Conservation (phyloP, 768 basidiomycete species). For the Cantharellus anzutake region DNA sequence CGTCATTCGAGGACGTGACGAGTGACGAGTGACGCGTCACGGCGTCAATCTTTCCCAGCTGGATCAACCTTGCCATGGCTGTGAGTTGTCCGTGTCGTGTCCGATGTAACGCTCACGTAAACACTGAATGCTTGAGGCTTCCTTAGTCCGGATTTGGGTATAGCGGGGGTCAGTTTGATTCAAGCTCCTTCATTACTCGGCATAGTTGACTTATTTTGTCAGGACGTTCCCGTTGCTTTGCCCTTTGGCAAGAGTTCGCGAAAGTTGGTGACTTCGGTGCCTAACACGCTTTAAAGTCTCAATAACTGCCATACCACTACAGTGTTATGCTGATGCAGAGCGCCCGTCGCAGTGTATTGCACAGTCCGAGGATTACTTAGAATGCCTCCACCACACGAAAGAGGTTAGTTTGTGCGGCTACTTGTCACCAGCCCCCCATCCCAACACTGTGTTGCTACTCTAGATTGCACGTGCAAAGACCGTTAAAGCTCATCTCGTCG, state of each 20-base stretch:
- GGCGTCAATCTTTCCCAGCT: too few relatives aligned
- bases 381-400: constrained; percentile 77
- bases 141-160: constrained; percentile 48
- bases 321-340: constrained; percentile 80
- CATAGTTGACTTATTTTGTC: background rate
- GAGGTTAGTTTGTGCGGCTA: constrained; percentile 40
- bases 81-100: too few relatives aligned
- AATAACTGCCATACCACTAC: background rate
- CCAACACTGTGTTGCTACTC: background rate
- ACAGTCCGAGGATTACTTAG: constrained; percentile 71
- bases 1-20: background rate
- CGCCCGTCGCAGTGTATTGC: constrained; percentile 49
- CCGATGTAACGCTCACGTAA: too few relatives aligned
- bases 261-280: constrained; percentile 25
- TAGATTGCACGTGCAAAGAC: constrained; percentile 48
- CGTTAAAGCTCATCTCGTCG: constrained; percentile 52
- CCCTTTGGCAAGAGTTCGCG: constrained; percentile 82
- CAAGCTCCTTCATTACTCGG: background rate
- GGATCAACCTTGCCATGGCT: too few relatives aligned
- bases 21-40: too few relatives aligned
- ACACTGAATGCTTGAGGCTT: too few relatives aligned
- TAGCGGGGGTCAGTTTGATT: constrained; percentile 30
- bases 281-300: background rate
- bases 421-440: background rate
- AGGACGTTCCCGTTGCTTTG: constrained; percentile 78